Evolutionary conservation across 1,139 yeast species (phyloP), one percentile per base, ranked within the genome.

Genomic region (Hansenula anomala): DNA sequence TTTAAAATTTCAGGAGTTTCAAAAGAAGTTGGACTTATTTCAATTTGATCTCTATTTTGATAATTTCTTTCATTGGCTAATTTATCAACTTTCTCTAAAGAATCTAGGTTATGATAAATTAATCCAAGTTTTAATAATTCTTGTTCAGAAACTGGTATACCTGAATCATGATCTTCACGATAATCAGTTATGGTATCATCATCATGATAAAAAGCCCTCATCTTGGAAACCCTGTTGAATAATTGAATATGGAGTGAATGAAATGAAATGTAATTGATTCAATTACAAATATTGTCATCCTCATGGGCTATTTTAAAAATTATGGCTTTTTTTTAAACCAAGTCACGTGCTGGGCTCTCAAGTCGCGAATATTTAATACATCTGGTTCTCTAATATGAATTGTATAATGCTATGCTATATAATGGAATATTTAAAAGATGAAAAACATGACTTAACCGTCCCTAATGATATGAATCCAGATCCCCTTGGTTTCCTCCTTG

Each of bases 161-260:
- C 96, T 0, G 88, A 75, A 63, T 85, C 73, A 63, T 88, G 96
- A 31, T 73, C 78, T 26, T 75, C 78, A 14, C 95, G 81, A 65
- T 83, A 85, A 42, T 81, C 89, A 1, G 68, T 68, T 3, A 74
- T 64, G 44, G 75, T 71, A 24, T 74, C 73, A 27, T 75, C 71
- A 57, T 88, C 96, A 76, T 87, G 90, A 54, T 75, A 78, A 62
- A 85, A 90, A 10, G 78, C 76, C 56, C 73, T 54, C 58, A 54
- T 54, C 9, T n/a, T 38, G 18, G 11, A 13, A 28, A 16, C 16
- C 22, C n/a, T n/a, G n/a, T n/a, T n/a, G n/a, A n/a, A n/a, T n/a
- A n/a, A n/a, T n/a, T n/a, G n/a, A n/a, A n/a, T n/a, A n/a, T n/a
- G n/a, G n/a, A n/a, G n/a, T n/a, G n/a, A n/a, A n/a, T n/a, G n/a